Evolutionary conservation across 1,139 yeast genomes (phyloP), one percentile per base, ranked within the genome.

Genomic region (Torulaspora pretoriensis): DNA sequence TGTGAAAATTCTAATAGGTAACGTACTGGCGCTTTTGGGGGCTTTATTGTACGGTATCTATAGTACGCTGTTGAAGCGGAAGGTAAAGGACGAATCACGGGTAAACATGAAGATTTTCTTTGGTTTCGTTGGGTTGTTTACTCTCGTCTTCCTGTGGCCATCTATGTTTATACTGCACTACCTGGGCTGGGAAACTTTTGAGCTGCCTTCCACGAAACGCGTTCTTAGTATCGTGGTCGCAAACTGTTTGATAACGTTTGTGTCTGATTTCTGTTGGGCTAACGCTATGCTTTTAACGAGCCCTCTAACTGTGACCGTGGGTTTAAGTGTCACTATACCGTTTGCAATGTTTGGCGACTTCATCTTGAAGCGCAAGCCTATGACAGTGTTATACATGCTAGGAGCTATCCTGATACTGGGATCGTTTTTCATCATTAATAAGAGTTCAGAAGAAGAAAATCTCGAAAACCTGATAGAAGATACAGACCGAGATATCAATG

Each of bases 261-360:
- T 89, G 13, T 84, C 95, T 36, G 98, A 92, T 62, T 88, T 83
- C 55, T 81, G 95, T 60, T 92, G 98, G 98, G 96, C 96, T 35
- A 78, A 88, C 54, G 96, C 97, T 0, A 94, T 90, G 75, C 73
- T 92, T 28, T 70, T 92, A 61, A 92, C 98, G 1, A 83, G 94
- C 40, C 98, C 98, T 0, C 72, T 92, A 51, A 90, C 96, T 0
- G 97, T 90, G 2, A 92, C 98, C 0, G 95, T 92, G 7, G 98
- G 98, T 0, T 72, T 92, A 35, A 83, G 96, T 23, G 79, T 92
- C 54, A 89, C 97, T 0, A 92, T 92, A 24, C 98, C 98, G 0
- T 74, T 92, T 48, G 96, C 97, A 0, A 85, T 92, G 87, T 66
- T 88, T 16, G 96, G 97, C 23, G 98, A 92, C 60, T 75, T 89